Percentiles rank a stretch among this genome's conserved stretches.
Conservation (phyloP, 1,284 basidiomycete genomes). For the Spongiforma sp. region DNA sequence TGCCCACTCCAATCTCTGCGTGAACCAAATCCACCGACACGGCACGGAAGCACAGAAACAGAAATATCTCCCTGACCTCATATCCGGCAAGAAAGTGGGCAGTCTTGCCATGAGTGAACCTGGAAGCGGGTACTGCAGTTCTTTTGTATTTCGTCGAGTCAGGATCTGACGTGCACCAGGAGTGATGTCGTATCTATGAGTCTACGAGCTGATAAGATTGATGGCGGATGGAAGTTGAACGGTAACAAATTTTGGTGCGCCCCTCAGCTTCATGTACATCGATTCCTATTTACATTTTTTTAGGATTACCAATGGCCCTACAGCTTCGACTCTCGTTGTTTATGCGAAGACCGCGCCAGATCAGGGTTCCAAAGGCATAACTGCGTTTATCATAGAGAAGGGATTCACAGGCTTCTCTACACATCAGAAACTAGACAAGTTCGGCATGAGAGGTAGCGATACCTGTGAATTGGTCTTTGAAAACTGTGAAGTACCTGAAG, state of each 20-base stretch:
- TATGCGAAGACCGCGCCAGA: constrained; percentile 90
- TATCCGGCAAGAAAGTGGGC: constrained; percentile 86
- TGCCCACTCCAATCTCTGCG: constrained; percentile 85
- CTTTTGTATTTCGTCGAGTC: neutral
- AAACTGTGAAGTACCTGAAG: constrained; percentile 86
- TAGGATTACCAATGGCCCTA: constrained; percentile 96
- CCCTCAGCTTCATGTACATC: neutral
- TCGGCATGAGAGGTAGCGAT: constrained; percentile 96
- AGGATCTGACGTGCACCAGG: constrained; percentile 20
- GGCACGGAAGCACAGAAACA: constrained; percentile 86
- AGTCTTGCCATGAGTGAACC: constrained; percentile 95
- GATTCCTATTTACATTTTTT: constrained; percentile 1
- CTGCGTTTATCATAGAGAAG: constrained; percentile 90
- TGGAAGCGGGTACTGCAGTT: constrained; percentile 62
- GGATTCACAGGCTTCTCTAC: constrained; percentile 87
- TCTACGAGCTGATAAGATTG: constrained; percentile 77
- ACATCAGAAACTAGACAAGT: constrained; percentile 91
- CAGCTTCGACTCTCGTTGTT: constrained; percentile 89
- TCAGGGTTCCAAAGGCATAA: constrained; percentile 87
- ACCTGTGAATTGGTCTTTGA: constrained; percentile 96
- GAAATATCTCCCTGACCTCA: constrained; percentile 87
- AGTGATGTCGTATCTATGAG: constrained; percentile 95
- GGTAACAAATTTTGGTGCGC: constrained; percentile 92
- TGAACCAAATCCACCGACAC: constrained; percentile 89
- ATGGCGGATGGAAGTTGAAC: constrained; percentile 80